These are phyloP conservation scores for Paxillus involutus DNA, from an alignment of 768 basidiomycete genomes.

Conservation along the genomic window DNA sequence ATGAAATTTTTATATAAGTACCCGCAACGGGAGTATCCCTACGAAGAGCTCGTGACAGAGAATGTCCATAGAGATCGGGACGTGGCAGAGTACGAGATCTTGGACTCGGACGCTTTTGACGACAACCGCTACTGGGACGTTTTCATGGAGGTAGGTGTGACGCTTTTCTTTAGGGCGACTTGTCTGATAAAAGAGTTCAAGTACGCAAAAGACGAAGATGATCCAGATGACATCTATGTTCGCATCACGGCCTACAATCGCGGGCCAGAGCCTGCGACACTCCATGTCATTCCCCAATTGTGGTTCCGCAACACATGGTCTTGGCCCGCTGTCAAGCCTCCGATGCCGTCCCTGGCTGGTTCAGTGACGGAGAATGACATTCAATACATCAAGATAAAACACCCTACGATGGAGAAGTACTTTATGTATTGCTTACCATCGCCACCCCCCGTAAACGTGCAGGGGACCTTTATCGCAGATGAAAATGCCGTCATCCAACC, in stretches of 20 bases:
- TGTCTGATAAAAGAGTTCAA: slow-evolving; percentile 30
- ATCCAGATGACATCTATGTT: slow-evolving; percentile 84
- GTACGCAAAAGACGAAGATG: slow-evolving; percentile 98
- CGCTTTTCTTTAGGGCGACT: slow-evolving; percentile 4
- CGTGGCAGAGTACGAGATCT: slow-evolving; percentile 88
- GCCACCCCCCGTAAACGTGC: slow-evolving; percentile 82
- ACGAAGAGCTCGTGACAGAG: slow-evolving; percentile 89
- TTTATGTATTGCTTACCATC: slow-evolving; percentile 89
- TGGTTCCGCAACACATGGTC: slow-evolving; percentile 99
- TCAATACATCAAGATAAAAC: slow-evolving; percentile 67
- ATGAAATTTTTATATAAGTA: slow-evolving; percentile 99
- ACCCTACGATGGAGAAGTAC: slow-evolving; percentile 72
- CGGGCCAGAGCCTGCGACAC: slow-evolving; percentile 89
- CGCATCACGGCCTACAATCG: slow-evolving; percentile 97
- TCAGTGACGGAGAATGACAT: slow-evolving; percentile 49
- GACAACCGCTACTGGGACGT: slow-evolving; percentile 98
- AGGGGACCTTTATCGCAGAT: slow-evolving; percentile 61
- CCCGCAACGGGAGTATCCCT: slow-evolving; percentile 88
- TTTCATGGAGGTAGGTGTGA: slow-evolving; percentile 81
- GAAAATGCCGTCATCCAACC: slow-evolving; percentile 67
- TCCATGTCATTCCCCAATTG: slow-evolving; percentile 93
- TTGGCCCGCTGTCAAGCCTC: slow-evolving; percentile 72
- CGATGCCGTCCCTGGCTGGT: slow-evolving; percentile 59
- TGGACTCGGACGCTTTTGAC: slow-evolving; percentile 90
- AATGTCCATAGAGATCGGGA: slow-evolving; percentile 80